Evolutionary conservation across 192 early-diverging fungal species (phyloP).

Genomic region (Backusella luteola): DNA sequence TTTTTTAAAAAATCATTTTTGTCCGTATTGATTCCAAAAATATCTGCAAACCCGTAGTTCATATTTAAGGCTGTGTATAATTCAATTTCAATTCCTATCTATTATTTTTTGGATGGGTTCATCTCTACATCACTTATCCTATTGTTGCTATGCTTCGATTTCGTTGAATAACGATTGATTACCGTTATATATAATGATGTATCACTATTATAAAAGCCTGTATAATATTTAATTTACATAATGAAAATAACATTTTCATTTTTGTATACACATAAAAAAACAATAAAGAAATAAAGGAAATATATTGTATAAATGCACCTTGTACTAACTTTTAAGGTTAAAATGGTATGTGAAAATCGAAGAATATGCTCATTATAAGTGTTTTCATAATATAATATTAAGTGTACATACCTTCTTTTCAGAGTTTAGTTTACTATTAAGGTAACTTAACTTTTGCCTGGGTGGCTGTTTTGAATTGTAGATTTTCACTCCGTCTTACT

Average conservation of each 20-base stretch:
- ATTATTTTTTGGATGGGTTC: neutral
- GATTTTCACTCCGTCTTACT: conserved; percentile 4
- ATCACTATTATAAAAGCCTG: neutral
- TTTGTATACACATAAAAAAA: neutral
- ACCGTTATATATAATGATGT: neutral
- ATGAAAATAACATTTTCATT: neutral
- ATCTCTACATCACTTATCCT: neutral
- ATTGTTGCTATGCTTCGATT: neutral
- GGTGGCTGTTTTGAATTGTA: neutral
- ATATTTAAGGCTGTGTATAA: neutral
- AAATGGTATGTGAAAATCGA: neutral
- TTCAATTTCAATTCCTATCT: neutral
- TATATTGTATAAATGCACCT: neutral
- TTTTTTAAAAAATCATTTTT: neutral
- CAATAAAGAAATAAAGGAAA: neutral
- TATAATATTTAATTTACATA: neutral
- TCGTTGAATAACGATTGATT: neutral
- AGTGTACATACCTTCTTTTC: neutral
- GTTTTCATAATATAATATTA: no score
- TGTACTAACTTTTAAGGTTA: neutral
- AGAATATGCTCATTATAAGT: no score
- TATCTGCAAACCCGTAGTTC: neutral
- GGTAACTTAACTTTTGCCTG: neutral
- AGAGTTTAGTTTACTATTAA: neutral
- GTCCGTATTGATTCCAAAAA: neutral